Conservation (phyloP, 495 filamentous ascomycete species). For the Penicillium pancosmium region DNA sequence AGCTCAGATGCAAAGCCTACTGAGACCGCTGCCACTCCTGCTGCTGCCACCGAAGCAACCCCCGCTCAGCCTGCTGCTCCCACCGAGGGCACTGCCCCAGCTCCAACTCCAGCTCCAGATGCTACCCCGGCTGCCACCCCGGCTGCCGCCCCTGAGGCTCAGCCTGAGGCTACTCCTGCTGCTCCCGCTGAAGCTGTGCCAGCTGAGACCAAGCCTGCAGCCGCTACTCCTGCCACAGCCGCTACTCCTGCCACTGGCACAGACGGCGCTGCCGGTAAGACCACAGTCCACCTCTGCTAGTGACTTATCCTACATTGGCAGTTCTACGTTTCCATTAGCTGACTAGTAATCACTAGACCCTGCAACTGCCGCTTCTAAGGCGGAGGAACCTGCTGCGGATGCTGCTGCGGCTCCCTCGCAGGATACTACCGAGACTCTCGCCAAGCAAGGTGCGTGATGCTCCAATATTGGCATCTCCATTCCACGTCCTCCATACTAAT, state of each 20-base stretch:
- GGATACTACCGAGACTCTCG: conserved; percentile 8
- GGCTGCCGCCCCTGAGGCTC: conserved; percentile 7
- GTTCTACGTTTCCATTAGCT: not conserved
- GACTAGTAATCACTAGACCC: not conserved
- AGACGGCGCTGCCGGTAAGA: not conserved
- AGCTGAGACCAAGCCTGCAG: not conserved
- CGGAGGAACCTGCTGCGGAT: conserved; percentile 12
- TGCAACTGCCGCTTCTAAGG: conserved; percentile 3
- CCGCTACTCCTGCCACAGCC: conserved; percentile 6
- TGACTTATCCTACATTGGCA: not conserved
- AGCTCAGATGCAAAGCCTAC: conserved; percentile 16
- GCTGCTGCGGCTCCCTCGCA: conserved; percentile 6
- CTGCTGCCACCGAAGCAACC: conserved; percentile 1
- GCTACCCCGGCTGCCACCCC: not conserved
- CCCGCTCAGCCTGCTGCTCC: conserved; percentile 8
- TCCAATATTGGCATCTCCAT: not conserved
- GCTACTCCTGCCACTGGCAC: conserved; percentile 8
- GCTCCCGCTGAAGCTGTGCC: not conserved
- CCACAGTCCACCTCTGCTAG: not conserved
- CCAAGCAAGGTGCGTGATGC: conserved; percentile 25
- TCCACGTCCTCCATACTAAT: not conserved
- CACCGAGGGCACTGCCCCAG: conserved; percentile 8
- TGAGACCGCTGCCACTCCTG: conserved; percentile 12
- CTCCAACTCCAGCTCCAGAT: not conserved
- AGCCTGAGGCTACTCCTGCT: conserved; percentile 7